Evolutionary conservation across 2,329 filamentous ascomycete genomes (phyloP).

Genomic region (Aspergillus sp.): DNA sequence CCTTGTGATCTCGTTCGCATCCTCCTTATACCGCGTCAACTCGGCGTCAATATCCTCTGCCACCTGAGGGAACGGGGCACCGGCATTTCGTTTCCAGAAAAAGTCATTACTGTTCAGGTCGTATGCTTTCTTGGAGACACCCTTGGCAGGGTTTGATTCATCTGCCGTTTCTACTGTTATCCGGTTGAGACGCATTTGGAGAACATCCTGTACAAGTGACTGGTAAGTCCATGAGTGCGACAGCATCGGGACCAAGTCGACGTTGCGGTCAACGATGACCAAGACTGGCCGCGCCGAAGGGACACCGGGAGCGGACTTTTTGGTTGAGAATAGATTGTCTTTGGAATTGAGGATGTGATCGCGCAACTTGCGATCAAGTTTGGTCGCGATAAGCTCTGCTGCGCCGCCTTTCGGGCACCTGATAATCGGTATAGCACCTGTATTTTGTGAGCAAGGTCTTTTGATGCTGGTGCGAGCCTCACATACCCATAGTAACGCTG

Average conservation of each 20-base stretch:
- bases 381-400: constrained; percentile 90
- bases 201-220: constrained; percentile 78
- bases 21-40: constrained; percentile 91
- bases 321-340: constrained; percentile 86
- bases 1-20: constrained; percentile 89
- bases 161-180: constrained; percentile 90
- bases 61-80: constrained; percentile 89
- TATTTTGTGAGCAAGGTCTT: constrained; percentile 14
- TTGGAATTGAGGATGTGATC: constrained; percentile 98
- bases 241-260: constrained; percentile 97
- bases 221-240: constrained; percentile 95
- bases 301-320: constrained; percentile 66
- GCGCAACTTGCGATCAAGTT: constrained; percentile 91
- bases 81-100: constrained; percentile 94
- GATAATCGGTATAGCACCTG: constrained; percentile 91
- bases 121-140: constrained; percentile 83
- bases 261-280: constrained; percentile 90
- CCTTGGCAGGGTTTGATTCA: constrained; percentile 73
- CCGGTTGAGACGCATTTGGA: constrained; percentile 83
- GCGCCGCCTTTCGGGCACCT: constrained; percentile 90
- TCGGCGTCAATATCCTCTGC: constrained; percentile 96
- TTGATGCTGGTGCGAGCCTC: not conserved
- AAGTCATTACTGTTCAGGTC: constrained; percentile 90
- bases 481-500: constrained; percentile 90
- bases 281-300: constrained; percentile 82